Conservation (phyloP, 73 alveolate genomes). For the Paramecium sonneborni region DNA sequence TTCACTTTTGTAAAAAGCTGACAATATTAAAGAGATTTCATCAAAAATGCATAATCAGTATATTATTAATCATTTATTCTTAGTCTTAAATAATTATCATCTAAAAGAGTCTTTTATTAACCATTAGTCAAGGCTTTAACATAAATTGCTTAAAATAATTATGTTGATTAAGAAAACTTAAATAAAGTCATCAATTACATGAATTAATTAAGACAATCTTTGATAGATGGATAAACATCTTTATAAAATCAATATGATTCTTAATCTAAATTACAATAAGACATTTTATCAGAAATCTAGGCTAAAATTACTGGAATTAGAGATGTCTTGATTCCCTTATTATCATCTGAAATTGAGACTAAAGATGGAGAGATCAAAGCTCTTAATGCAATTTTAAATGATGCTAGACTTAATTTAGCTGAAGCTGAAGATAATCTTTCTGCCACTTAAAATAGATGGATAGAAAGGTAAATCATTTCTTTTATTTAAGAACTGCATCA, state of each 20-base stretch:
- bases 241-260: background rate
- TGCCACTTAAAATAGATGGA: conserved; percentile 52
- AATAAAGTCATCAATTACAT: conserved; percentile 19
- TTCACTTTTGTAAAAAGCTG: background rate
- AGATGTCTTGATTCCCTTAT: background rate
- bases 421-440: conserved; percentile 6
- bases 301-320: background rate
- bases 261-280: background rate
- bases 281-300: conserved; percentile 15
- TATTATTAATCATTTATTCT: background rate
- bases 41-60: conserved; percentile 25
- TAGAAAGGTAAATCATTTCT: background rate
- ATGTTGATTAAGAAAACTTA: conserved; percentile 56
- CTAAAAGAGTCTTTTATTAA: conserved; percentile 37
- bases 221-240: conserved; percentile 38
- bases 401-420: conserved; percentile 8
- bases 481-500: conserved; percentile 1
- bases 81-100: background rate
- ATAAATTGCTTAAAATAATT: background rate
- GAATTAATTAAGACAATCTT: conserved; percentile 35
- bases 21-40: background rate
- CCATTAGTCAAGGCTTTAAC: conserved; percentile 37
- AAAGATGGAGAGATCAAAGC: conserved; percentile 52
- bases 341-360: background rate
- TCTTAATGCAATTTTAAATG: background rate